phyloP scores from a whole-genome alignment of 2,329 filamentous ascomycete species.

The Sordariomycetes sp. region DNA sequence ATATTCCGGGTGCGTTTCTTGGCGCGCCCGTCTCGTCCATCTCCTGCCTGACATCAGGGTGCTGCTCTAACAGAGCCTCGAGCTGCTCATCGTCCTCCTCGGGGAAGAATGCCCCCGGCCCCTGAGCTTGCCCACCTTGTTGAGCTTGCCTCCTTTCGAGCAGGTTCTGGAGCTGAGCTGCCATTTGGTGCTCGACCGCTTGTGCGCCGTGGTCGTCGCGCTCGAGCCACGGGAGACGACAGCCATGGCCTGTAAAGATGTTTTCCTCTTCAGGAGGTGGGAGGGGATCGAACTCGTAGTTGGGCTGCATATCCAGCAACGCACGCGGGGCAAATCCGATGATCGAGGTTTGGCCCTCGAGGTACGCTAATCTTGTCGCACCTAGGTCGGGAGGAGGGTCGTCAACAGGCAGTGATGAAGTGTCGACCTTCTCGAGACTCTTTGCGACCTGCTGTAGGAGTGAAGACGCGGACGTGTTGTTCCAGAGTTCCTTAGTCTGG shows the following conservation, averaged over 20 bases:
- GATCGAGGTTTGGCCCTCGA: conserved; percentile 65
- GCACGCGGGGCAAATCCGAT: conserved; percentile 59
- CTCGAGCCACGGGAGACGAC: conserved; percentile 28
- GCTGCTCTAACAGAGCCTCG: conserved; percentile 14
- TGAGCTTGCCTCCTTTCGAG: neutral
- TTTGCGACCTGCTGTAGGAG: conserved; percentile 64
- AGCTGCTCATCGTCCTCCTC: conserved; percentile 16
- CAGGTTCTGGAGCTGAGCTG: conserved; percentile 14
- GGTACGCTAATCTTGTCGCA: conserved; percentile 67
- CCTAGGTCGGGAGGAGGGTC: conserved; percentile 31
- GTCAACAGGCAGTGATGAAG: conserved; percentile 23
- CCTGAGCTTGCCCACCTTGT: conserved; percentile 1
- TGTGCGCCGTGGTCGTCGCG: conserved; percentile 7
- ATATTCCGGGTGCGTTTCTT: conserved; percentile 15
- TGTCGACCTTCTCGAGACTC: conserved; percentile 35
- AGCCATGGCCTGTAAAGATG: conserved; percentile 33
- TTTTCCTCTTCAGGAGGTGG: conserved; percentile 55
- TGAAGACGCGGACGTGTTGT: conserved; percentile 59
- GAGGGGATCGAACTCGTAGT: conserved; percentile 72
- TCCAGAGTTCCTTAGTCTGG: conserved; percentile 77
- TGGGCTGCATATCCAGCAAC: conserved; percentile 56
- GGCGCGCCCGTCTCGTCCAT: conserved; percentile 16
- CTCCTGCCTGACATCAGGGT: conserved; percentile 21
- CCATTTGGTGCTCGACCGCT: conserved; percentile 7
- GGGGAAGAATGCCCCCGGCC: conserved; percentile 6